phyloP scores from a whole-genome alignment of 1,284 basidiomycete genomes.

The Cutaneotrichosporon sp. region DNA sequence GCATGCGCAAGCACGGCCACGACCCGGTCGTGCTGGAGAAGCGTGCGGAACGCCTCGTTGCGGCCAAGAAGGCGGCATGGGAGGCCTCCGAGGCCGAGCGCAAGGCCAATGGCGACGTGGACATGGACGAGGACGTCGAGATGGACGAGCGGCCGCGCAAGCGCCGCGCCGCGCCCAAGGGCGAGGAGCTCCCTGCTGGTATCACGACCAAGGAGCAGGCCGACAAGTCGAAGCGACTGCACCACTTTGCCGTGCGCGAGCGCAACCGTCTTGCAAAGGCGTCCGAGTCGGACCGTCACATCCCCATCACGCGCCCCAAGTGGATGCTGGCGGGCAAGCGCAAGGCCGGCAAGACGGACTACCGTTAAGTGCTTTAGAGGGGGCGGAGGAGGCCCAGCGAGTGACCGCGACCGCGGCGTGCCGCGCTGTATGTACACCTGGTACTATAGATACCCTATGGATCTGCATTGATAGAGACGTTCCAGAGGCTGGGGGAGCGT shows the following conservation, averaged over 20 bases:
- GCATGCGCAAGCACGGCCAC: conserved; percentile 80
- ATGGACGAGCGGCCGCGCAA: conserved; percentile 14
- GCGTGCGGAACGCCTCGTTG: conserved; percentile 73
- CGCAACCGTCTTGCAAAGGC: conserved; percentile 85
- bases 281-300: conserved; percentile 75
- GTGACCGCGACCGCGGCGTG: conserved; percentile 1
- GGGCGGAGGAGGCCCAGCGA: background rate
- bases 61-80: conserved; percentile 47
- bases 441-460: conserved; percentile 8
- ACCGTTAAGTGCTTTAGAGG: conserved; percentile 58
- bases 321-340: conserved; percentile 80
- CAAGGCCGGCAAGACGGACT: conserved; percentile 79
- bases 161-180: conserved; percentile 10
- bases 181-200: conserved; percentile 58
- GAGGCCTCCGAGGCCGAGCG: conserved; percentile 48
- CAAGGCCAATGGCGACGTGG: conserved; percentile 27
- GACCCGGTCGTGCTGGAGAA: conserved; percentile 86
- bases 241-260: conserved; percentile 77
- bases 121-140: conserved; percentile 40
- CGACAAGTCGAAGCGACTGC: conserved; percentile 72
- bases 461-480: conserved; percentile 5
- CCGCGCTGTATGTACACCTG: conserved; percentile 8
- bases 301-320: conserved; percentile 53
- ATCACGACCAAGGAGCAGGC: conserved; percentile 77
- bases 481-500: no score